A percentile compares a stretch with the other conserved stretches of the same genome.
phyloP scores from a whole-genome alignment of 495 filamentous ascomycete species.

The Aspergillus sclerotiicarbonarius region DNA sequence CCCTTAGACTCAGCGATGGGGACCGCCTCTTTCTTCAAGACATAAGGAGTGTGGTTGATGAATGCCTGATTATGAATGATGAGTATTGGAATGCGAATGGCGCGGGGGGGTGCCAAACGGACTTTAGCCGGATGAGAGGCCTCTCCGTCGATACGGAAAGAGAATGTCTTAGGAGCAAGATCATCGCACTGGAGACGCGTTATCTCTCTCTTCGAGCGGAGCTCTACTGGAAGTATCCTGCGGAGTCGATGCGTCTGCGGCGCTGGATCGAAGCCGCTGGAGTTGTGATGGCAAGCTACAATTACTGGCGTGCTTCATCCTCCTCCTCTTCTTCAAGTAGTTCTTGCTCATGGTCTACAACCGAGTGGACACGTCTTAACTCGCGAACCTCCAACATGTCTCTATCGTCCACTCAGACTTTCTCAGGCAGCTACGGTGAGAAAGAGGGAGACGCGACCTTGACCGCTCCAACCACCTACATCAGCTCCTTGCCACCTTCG shows the following conservation, averaged over 20 bases:
- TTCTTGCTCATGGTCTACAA: neutral
- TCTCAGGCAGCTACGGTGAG: neutral
- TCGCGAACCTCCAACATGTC: neutral
- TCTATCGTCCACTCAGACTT: neutral
- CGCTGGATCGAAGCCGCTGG: constrained; percentile 4
- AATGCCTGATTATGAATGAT: neutral
- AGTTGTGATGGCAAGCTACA: neutral
- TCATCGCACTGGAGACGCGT: neutral
- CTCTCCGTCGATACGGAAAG: neutral
- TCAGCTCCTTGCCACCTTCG: neutral
- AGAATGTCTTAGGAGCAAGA: neutral
- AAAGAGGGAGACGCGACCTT: neutral
- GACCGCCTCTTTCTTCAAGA: constrained; percentile 1
- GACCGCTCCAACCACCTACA: constrained; percentile 1
- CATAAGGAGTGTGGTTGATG: neutral
- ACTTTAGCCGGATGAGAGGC: neutral
- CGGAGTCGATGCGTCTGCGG: neutral
- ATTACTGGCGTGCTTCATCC: neutral
- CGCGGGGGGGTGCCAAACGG: neutral
- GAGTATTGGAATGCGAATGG: neutral
- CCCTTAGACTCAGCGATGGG: neutral
- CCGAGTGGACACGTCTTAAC: neutral
- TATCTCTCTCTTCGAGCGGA: neutral
- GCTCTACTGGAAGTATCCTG: constrained; percentile 1
- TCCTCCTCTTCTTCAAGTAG: neutral